These are phyloP conservation scores for Rhynchosporium graminicola DNA, from an alignment of 2,329 filamentous ascomycete genomes.

Conservation along the genomic window DNA sequence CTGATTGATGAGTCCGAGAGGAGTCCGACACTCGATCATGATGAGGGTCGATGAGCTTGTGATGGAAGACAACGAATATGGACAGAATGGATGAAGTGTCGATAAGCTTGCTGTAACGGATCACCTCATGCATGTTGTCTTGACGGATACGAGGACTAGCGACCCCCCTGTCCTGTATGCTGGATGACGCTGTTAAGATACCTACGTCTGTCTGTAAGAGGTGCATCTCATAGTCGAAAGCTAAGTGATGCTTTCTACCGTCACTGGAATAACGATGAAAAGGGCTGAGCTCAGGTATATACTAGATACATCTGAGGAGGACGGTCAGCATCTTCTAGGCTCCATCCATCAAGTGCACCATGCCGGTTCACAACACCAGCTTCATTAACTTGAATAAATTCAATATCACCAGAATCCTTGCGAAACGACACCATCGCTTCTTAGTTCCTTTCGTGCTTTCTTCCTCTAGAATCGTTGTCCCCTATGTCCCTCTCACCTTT, in stretches of 20 bases:
- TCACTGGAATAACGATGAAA: neutral
- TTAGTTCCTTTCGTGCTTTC: too few species aligned
- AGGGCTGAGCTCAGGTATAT: too few species aligned
- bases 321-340: too few species aligned
- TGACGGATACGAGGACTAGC: neutral
- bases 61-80: neutral
- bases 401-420: too few species aligned
- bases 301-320: too few species aligned
- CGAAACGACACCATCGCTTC: too few species aligned
- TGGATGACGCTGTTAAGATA: neutral
- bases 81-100: neutral
- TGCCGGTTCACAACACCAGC: too few species aligned
- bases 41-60: neutral
- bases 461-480: too few species aligned
- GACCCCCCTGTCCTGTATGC: neutral
- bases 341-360: too few species aligned
- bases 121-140: neutral
- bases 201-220: neutral
- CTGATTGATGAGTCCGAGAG: neutral
- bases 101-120: neutral
- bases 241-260: neutral
- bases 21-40: neutral
- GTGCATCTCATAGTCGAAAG: neutral
- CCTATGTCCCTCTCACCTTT: too few species aligned
- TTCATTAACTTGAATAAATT: too few species aligned